Percentiles rank a stretch among this genome's conserved stretches.
These are phyloP conservation scores for Gossypium laxum DNA, from an alignment of 441 rosid genomes.

Conservation along the genomic window DNA sequence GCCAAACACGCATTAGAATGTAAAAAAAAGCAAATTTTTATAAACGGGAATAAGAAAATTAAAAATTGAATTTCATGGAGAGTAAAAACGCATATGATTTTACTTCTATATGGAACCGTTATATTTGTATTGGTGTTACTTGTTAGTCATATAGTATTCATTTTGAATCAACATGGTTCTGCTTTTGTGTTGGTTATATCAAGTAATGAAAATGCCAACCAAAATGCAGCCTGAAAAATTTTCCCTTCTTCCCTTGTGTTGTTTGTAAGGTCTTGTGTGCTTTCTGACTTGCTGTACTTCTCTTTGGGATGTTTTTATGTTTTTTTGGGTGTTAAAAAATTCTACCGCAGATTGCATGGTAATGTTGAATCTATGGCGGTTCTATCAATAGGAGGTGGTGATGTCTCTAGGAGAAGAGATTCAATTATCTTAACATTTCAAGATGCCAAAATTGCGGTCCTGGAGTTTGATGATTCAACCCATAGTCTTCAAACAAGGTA, in stretches of 20 bases:
- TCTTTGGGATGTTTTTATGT: background rate
- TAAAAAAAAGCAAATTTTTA: background rate
- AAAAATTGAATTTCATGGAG: background rate
- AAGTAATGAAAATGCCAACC: background rate
- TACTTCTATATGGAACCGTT: background rate
- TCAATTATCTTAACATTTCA: conserved; percentile 67
- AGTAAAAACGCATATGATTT: background rate
- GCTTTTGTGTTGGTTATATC: background rate
- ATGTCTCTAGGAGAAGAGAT: conserved; percentile 65
- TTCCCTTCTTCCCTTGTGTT: background rate
- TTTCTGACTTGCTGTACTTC: background rate
- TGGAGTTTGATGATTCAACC: conserved; percentile 88
- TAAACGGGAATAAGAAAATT: background rate
- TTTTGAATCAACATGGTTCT: background rate
- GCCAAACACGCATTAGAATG: background rate
- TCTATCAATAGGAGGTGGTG: conserved; percentile 56
- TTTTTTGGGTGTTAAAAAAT: conserved; percentile 10
- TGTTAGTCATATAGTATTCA: background rate
- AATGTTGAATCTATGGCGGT: conserved; percentile 80
- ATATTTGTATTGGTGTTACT: background rate
- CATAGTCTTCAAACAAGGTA: conserved; percentile 73
- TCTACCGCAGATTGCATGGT: conserved; percentile 63
- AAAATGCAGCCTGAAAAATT: background rate
- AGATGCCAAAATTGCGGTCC: conserved; percentile 73
- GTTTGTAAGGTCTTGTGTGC: background rate